phyloP scores from a whole-genome alignment of 768 basidiomycete genomes.

The Podaxis sp. region DNA sequence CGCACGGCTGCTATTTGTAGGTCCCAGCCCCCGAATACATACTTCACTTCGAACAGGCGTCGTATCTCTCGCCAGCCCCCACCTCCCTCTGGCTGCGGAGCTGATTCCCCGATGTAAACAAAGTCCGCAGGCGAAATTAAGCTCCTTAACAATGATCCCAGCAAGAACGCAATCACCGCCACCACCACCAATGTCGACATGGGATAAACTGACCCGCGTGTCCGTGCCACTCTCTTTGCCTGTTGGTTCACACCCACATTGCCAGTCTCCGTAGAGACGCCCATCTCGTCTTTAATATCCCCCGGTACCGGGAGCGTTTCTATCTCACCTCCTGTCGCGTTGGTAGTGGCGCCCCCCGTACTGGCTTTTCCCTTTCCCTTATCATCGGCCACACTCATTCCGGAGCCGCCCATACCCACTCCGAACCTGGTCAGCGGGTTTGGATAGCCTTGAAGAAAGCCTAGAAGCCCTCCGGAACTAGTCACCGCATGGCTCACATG shows the following conservation, averaged over 20 bases:
- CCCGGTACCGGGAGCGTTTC: constrained; percentile 36
- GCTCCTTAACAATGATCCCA: constrained; percentile 88
- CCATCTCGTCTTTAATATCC: constrained; percentile 31
- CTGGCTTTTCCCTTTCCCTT: constrained; percentile 7
- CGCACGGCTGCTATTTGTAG: constrained; percentile 84
- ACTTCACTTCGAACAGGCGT: constrained; percentile 79
- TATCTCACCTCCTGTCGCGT: constrained; percentile 15
- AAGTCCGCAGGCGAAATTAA: constrained; percentile 90
- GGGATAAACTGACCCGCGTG: constrained; percentile 29
- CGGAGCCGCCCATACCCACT: constrained; percentile 20
- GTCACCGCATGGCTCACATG: constrained; percentile 19
- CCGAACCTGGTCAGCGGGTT: constrained; percentile 56
- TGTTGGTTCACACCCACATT: constrained; percentile 16
- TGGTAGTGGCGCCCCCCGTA: constrained; percentile 19
- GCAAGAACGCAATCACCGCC: constrained; percentile 84
- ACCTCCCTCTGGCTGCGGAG: constrained; percentile 50
- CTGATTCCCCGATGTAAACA: constrained; percentile 71
- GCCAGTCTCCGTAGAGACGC: constrained; percentile 16
- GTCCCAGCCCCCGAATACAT: constrained; percentile 83
- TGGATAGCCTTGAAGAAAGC: constrained; percentile 62
- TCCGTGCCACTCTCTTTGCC: background rate
- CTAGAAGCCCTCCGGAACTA: constrained; percentile 45
- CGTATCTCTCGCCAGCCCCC: constrained; percentile 84
- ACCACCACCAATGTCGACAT: constrained; percentile 67
- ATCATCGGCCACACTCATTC: background rate